Base-by-base conservation (phyloP, 148 eudicot genomes). In the Bassia scoparia region DNA sequence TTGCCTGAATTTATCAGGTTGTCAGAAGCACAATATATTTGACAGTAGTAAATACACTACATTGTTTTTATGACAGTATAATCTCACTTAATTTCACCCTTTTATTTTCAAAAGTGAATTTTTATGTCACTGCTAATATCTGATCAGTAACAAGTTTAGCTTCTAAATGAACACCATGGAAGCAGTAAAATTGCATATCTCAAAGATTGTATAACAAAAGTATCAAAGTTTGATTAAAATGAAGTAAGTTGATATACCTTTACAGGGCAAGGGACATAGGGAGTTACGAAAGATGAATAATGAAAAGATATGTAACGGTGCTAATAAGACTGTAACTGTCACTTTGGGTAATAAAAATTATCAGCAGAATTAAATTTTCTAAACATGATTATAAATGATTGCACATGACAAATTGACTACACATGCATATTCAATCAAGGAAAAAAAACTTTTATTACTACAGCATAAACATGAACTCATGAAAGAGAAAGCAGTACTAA, bases 381-480 rank as follows among this genome's bases (percentile, higher is more conserved):
- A 50, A 74, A 76, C 73, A 73, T n/a, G 33, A 75, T 66, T 50
- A n/a, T 68, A 63, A 49, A 73, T 65, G 78, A 75, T 67, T 58
- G 76, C 79, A 79, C 82, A 79, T 75, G 82, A 62, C 18, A 23
- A 43, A 66, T 0, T 70, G 76, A 71, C 79, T 71, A 73, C 82
- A 80, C 82, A 80, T 75, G 63, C 52, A 81, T 50, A 59, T 67
- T 60, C 69, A 62, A 70, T 71, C 52, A 72, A 67, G 70, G 66
- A 65, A 21, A 52, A 52, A 52, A 18, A 12, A 12, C 17, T 72
- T 34, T 16, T 50, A 65, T 15, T 70, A 41, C 38, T 46, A 29
- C 24, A 58, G 15, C 74, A 38, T 35, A n/a, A n/a, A n/a, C n/a
- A n/a, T 53, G 12, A 26, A 70, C 21, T 65, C 62, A 27, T 11